phyloP scores from a whole-genome alignment of 2,329 filamentous ascomycete species.

The Cladophialophora carrionii region DNA sequence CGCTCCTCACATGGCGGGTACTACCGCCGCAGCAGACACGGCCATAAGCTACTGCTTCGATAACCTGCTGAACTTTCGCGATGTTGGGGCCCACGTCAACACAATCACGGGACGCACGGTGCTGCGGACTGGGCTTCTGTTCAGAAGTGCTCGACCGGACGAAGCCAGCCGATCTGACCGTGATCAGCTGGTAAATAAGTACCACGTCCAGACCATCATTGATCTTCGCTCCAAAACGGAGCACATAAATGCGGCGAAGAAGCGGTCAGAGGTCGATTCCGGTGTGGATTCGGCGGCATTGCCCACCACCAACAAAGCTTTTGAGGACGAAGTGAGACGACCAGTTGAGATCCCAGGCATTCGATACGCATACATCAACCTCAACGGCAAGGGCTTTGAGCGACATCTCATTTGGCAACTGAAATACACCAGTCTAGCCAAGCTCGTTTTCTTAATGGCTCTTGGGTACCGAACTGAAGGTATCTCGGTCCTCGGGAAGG shows the following conservation, averaged over 20 bases:
- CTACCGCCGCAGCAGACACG: not conserved
- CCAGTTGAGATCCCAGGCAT: slow-evolving; percentile 67
- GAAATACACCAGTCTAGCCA: slow-evolving; percentile 62
- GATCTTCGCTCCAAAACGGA: slow-evolving; percentile 83
- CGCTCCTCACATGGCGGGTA: not conserved
- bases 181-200: slow-evolving; percentile 59
- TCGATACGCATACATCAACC: slow-evolving; percentile 67
- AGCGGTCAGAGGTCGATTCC: slow-evolving; percentile 54
- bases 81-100: slow-evolving; percentile 66
- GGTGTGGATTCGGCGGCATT: slow-evolving; percentile 47
- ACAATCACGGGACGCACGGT: slow-evolving; percentile 41
- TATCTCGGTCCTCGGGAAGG: slow-evolving; percentile 67
- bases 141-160: slow-evolving; percentile 70
- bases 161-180: slow-evolving; percentile 71
- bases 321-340: slow-evolving; percentile 52
- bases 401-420: slow-evolving; percentile 68
- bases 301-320: slow-evolving; percentile 49
- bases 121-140: slow-evolving; percentile 66
- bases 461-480: slow-evolving; percentile 70
- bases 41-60: slow-evolving; percentile 47
- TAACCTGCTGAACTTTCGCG: slow-evolving; percentile 73
- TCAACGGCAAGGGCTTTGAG: slow-evolving; percentile 75
- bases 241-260: slow-evolving; percentile 68
- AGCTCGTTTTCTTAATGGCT: slow-evolving; percentile 65
- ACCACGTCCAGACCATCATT: slow-evolving; percentile 71